Evolutionary conservation across 306 rosid species (phyloP), one percentile per base, ranked within the genome.

Genomic region (Betula pendula): DNA sequence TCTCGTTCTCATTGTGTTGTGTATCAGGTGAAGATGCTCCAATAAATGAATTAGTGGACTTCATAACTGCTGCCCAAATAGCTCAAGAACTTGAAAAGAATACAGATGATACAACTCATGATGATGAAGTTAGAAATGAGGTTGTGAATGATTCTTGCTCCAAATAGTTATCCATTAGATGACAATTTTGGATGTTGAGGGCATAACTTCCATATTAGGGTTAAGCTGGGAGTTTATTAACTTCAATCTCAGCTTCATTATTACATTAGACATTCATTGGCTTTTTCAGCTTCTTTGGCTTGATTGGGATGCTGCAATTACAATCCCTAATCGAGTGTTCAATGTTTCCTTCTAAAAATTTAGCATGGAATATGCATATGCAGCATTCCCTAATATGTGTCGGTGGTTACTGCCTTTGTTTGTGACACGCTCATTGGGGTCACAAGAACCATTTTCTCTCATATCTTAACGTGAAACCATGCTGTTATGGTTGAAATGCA

Each of bases 1-100:
- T 71, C 40, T 59, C 60, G 33, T 78, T 72, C 76, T 82, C 50
- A 55, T 45, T 45, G 38, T 77, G 60, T 70, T 75, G 65, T 70
- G 9, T 79, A 77, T 77, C 87, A 95, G 98, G 98, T 85, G 77
- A 59, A 82, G 78, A 83, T 72, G 93, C 96, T 47, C 84, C 93
- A 20, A 43, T 92, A 80, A 83, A 88, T 76, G 93, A 88, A 71
- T 85, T 95, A 71, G 97, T 95, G 84, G 92, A 92, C 82, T 88
- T 88, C 81, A 92, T 95, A 78, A 71, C 86, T 71, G 97, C 97
- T 74, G 85, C 94, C 48, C 98, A 85, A 85, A 89, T 92, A 70
- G 95, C 97, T 51, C 88, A 74, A 79, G 85, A 85, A 38, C 31
- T 89, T 77, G 90, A 92, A 67, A 80, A 80, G 87, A 92, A 85